A percentile compares a stretch with the other conserved stretches of the same genome.
phyloP scores from a whole-genome alignment of 306 rosid species.

The Vigna angularis region DNA sequence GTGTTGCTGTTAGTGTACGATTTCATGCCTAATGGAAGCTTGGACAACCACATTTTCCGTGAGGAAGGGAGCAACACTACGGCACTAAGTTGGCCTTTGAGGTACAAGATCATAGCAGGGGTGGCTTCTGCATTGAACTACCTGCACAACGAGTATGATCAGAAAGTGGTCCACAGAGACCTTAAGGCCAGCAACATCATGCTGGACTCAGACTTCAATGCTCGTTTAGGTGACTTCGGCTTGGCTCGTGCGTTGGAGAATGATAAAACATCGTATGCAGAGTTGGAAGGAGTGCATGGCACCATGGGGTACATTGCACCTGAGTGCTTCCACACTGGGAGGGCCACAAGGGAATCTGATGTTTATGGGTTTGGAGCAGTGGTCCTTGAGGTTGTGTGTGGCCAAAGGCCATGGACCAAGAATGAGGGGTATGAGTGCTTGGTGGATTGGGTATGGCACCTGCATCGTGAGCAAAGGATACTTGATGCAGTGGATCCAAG shows the following conservation, averaged over 20 bases:
- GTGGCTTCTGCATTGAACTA: slow-evolving; percentile 74
- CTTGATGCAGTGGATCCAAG: slow-evolving; percentile 62
- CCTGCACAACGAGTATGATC: slow-evolving; percentile 76
- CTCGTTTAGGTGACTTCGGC: slow-evolving; percentile 75
- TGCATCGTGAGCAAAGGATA: slow-evolving; percentile 62
- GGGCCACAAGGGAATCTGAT: slow-evolving; percentile 72
- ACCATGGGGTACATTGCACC: slow-evolving; percentile 87
- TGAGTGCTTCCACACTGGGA: slow-evolving; percentile 81
- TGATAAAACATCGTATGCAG: slow-evolving; percentile 69
- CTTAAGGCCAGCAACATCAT: slow-evolving; percentile 81
- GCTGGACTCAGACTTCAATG: slow-evolving; percentile 71
- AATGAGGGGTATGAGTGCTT: slow-evolving; percentile 53
- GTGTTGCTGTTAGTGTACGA: slow-evolving; percentile 73
- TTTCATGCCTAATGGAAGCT: slow-evolving; percentile 86
- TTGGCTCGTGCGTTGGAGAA: slow-evolving; percentile 79
- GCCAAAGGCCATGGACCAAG: slow-evolving; percentile 72
- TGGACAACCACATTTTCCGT: slow-evolving; percentile 73
- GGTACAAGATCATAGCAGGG: slow-evolving; percentile 69
- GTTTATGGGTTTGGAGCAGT: slow-evolving; percentile 75
- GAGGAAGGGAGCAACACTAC: slow-evolving; percentile 45
- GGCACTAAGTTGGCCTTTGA: slow-evolving; percentile 63
- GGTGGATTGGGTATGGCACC: slow-evolving; percentile 84
- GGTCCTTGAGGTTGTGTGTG: slow-evolving; percentile 71
- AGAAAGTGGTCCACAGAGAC: slow-evolving; percentile 73
- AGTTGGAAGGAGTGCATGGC: slow-evolving; percentile 71